phyloP scores from a whole-genome alignment of 164 flowering plant genomes.

The Buxus sempervirens region DNA sequence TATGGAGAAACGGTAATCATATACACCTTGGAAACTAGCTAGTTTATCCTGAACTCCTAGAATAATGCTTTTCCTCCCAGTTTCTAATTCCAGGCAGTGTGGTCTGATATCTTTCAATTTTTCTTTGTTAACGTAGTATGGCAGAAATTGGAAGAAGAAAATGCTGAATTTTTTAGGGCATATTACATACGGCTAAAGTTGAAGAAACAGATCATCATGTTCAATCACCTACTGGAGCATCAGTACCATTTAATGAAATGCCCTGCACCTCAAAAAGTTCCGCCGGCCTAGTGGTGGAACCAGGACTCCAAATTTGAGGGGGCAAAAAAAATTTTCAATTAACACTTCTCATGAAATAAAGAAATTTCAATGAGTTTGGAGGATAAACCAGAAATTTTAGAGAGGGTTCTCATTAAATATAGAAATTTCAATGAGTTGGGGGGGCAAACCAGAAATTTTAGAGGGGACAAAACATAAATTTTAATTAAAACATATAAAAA shows the following conservation, averaged over 20 bases:
- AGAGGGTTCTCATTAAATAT: too few species aligned
- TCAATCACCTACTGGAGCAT: slow-evolving; percentile 89
- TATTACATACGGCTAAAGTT: slow-evolving; percentile 86
- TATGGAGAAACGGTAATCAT: background rate
- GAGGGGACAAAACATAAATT: too few species aligned
- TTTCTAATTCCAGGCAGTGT: background rate
- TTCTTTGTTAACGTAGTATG: slow-evolving; percentile 53
- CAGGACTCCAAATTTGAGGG: too few species aligned
- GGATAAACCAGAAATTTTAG: too few species aligned
- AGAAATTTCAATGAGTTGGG: too few species aligned
- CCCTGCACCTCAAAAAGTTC: slow-evolving; percentile 69
- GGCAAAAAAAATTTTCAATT: too few species aligned
- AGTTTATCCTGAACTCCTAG: background rate
- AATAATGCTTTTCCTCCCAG: background rate
- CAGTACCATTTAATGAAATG: slow-evolving; percentile 80
- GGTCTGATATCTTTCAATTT: slow-evolving; percentile 9
- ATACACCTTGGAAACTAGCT: background rate
- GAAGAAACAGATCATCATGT: slow-evolving; percentile 87
- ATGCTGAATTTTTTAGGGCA: slow-evolving; percentile 94
- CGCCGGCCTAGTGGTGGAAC: too few species aligned
- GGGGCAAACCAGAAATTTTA: too few species aligned
- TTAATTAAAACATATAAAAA: too few species aligned
- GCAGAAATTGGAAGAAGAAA: slow-evolving; percentile 99
- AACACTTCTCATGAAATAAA: too few species aligned
- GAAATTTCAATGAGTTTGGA: too few species aligned